Evolutionary conservation across 768 basidiomycete species (phyloP), one percentile per base, ranked within the genome.

Genomic region (Saitozyma podzolica): DNA sequence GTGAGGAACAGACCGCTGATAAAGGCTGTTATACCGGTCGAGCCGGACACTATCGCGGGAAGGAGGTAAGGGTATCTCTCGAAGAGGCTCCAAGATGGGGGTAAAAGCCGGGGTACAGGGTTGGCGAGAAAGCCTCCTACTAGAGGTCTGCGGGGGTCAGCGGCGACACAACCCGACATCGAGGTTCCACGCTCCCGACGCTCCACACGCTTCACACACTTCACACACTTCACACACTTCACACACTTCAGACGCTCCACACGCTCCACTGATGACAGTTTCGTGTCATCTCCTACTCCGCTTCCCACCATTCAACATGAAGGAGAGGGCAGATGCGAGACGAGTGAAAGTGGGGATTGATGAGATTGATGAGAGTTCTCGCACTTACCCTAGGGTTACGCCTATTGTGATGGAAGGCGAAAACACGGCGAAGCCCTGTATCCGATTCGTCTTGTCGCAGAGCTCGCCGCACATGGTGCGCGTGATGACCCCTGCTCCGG

Each of bases 381-480:
- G 9, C 14, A 56, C 67, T 57, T 40, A 69, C 66, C 63, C 72
- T 7, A 70, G 40, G 13, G 69, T 70, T 13, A 71, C 54, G 16
- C 72, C 72, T 8, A 69, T 51, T 2, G 62, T 62, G 8, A 74
- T 14, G 1, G 72, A 50, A 11, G 72, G 72, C 4, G 72, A 69
- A 50, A 74, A 74, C 16, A 74, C 39, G 2, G 72, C 69, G 53
- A 70, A 74, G 7, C 62, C 72, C 55, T 68, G 60, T 17, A 74
- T 61, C 13, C 69, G 47, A 49, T 74, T 69, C 10, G 67, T 56
- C 50, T 62, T 63, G 54, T 74, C 69, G 41, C 72, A 74, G 40
- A 74, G 19, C 58, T 74, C 72, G 1, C 64, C 65, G 4, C 67
- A 54, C 72, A 74, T 74, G 17, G 72, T 74, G 41, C 72, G 51